These are phyloP conservation scores for Botrytis hyacinthi DNA, from an alignment of 2,329 filamentous ascomycete genomes.

Conservation along the genomic window DNA sequence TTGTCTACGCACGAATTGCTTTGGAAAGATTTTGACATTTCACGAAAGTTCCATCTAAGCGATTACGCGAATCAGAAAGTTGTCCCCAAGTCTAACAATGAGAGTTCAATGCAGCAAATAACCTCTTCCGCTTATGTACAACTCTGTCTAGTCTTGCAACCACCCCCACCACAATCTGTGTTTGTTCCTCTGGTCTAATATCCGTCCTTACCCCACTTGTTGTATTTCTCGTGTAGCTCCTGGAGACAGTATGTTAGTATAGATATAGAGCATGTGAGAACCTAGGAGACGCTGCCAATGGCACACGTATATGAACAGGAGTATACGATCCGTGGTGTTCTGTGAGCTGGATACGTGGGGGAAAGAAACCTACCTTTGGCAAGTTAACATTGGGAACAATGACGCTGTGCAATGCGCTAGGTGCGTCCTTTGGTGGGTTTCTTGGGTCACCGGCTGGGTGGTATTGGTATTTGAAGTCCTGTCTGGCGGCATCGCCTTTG, in stretches of 20 bases:
- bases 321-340: background rate
- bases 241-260: slow-evolving; percentile 41
- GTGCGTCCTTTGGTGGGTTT: slow-evolving; percentile 79
- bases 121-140: slow-evolving; percentile 32
- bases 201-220: slow-evolving; percentile 99
- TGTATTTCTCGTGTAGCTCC: slow-evolving; percentile 94
- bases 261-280: background rate
- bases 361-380: slow-evolving; percentile 67
- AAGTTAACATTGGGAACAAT: slow-evolving; percentile 91
- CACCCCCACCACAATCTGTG: slow-evolving; percentile 6
- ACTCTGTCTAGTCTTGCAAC: slow-evolving; percentile 14
- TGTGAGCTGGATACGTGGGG: background rate
- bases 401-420: slow-evolving; percentile 91
- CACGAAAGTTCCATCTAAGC: background rate
- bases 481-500: slow-evolving; percentile 59
- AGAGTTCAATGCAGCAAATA: slow-evolving; percentile 11
- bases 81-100: slow-evolving; percentile 1
- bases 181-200: slow-evolving; percentile 46
- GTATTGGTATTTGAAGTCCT: slow-evolving; percentile 62
- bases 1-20: background rate
- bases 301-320: background rate
- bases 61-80: background rate
- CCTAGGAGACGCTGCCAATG: background rate
- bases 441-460: slow-evolving; percentile 71
- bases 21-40: background rate